These are phyloP conservation scores for Durotheca rogersii DNA, from an alignment of 495 filamentous ascomycete genomes.

Conservation along the genomic window DNA sequence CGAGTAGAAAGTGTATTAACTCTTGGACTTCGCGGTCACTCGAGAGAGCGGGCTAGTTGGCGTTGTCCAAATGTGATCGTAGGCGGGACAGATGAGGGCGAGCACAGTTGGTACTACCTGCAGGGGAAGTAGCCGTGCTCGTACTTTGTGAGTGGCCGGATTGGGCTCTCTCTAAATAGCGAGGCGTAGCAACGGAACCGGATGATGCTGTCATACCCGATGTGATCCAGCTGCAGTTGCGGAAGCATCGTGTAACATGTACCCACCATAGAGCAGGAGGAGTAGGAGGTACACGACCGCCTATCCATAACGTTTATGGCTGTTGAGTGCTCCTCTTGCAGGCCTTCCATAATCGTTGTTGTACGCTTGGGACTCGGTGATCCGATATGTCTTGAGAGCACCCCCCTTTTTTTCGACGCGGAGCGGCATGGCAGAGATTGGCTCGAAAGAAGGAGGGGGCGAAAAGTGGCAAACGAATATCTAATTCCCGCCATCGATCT, in stretches of 20 bases:
- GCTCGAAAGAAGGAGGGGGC: too few species aligned
- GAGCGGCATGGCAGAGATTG: too few species aligned
- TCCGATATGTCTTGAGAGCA: too few species aligned
- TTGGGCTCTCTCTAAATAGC: neutral
- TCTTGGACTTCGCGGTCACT: constrained; percentile 9
- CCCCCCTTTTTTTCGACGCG: too few species aligned
- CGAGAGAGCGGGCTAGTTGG: constrained; percentile 4
- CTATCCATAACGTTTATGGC: constrained; percentile 5
- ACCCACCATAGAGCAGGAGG: too few species aligned
- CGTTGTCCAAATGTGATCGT: constrained; percentile 8
- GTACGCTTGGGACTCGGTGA: constrained; percentile 17
- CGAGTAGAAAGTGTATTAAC: neutral
- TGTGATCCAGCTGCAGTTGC: constrained; percentile 27
- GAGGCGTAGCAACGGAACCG: constrained; percentile 10
- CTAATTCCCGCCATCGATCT: constrained; percentile 2
- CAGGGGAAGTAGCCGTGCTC: constrained; percentile 1
- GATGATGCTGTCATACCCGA: constrained; percentile 21
- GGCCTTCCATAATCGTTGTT: constrained; percentile 9
- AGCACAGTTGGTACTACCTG: constrained; percentile 11
- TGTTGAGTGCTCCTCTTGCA: constrained; percentile 10
- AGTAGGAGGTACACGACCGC: constrained; percentile 12
- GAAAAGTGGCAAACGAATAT: too few species aligned
- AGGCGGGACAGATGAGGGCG: constrained; percentile 9
- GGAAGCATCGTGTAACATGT: constrained; percentile 12
- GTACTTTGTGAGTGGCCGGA: constrained; percentile 8